phyloP scores from a whole-genome alignment of 257 asterid species.

The Jacaranda mimosifolia region DNA sequence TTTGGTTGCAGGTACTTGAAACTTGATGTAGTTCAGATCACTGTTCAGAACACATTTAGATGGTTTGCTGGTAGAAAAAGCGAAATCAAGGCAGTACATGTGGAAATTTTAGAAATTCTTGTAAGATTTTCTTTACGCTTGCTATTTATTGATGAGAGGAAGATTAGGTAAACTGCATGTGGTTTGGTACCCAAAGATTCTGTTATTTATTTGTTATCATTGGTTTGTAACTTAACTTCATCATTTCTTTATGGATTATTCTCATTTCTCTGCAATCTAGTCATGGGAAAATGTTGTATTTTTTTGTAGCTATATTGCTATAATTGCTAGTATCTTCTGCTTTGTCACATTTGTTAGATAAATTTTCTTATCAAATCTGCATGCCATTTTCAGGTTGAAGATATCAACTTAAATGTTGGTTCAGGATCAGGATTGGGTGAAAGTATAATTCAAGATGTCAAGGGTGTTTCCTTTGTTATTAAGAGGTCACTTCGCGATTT shows the following conservation, averaged over 20 bases:
- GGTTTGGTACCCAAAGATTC: conserved; percentile 12
- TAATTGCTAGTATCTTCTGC: not conserved
- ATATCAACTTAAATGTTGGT: conserved; percentile 92
- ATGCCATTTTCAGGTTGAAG: conserved; percentile 73
- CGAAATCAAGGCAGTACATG: conserved; percentile 82
- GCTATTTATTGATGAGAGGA: conserved; percentile 24
- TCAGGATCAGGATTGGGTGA: conserved; percentile 87
- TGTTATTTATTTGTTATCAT: conserved; percentile 13
- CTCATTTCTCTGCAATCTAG: conserved; percentile 1
- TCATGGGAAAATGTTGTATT: conserved; percentile 16
- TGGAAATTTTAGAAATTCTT: conserved; percentile 74
- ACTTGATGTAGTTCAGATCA: conserved; percentile 97
- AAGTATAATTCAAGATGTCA: conserved; percentile 86
- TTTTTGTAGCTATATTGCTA: conserved; percentile 1
- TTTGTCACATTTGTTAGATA: conserved; percentile 18
- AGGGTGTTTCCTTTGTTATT: conserved; percentile 80
- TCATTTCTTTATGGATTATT: conserved; percentile 4
- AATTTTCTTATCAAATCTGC: conserved; percentile 6
- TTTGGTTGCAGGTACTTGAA: conserved; percentile 83
- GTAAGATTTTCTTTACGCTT: conserved; percentile 60
- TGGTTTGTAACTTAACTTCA: conserved; percentile 8
- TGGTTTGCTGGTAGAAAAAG: conserved; percentile 81
- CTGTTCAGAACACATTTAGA: conserved; percentile 84
- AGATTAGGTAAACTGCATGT: conserved; percentile 21
- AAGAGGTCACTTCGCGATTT: conserved; percentile 91